Evolutionary conservation across 345 rosid genomes (phyloP), one percentile per base, ranked within the genome.

Genomic region (Moricandia moricandioides): DNA sequence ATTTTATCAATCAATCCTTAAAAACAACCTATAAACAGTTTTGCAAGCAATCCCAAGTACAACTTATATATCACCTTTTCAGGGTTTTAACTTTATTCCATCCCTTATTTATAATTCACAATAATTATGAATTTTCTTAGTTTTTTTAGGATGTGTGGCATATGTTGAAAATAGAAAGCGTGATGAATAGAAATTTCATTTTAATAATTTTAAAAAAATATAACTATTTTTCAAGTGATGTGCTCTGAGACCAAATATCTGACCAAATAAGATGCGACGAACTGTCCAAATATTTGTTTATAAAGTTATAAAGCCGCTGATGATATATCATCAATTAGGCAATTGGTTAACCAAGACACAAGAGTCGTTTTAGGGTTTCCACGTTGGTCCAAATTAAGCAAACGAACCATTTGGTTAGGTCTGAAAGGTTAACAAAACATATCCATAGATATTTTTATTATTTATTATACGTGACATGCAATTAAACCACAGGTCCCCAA

Each of bases 371-470:
- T 51, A 71, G 73, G 73, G 73, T 49, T 77, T 65, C 62, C 34
- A 72, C 45, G 68, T 58, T 72, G 77, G 73, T 71, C 63, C 63
- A 56, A 78, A 7, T 71, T 71, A 29, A 71, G 72, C 37, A 77
- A 71, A 78, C 47, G 9, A 58, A 78, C 59, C 72, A 71, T 58
- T 60, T 78, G 37, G 73, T 78, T 78, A 66, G 81, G 69, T 72
- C 73, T 78, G 73, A 72, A 78, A 51, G 77, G 73, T 60, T 72
- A 78, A 65, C 77, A 60, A 71, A 71, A 59, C 73, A 71, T 59
- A 13, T 30, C 69, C 39, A 65, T 30, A 57, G 37, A 61, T 54
- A 30, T 18, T 67, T 67, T 76, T 39, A 55, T 55, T 35, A 61
- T 30, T 65, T 47, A 29, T 55, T 64, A 31, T 56, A 62, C 65